These are phyloP conservation scores for Podospora sp. DNA, from an alignment of 495 filamentous ascomycete species.

Conservation along the genomic window DNA sequence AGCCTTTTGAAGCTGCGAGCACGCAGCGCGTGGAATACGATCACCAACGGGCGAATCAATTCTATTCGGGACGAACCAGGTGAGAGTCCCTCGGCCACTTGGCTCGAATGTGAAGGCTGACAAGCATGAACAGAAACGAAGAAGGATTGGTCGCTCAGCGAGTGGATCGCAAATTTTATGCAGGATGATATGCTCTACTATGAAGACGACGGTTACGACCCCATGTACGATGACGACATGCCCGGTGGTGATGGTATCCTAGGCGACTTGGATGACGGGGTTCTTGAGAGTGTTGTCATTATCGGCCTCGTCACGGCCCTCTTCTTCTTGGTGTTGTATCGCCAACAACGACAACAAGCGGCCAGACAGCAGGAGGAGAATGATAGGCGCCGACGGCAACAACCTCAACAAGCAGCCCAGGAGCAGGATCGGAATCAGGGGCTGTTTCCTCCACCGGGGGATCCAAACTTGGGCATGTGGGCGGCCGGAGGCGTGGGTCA, in stretches of 20 bases:
- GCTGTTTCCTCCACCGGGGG: constrained; percentile 67
- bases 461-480: constrained; percentile 75
- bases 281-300: constrained; percentile 85
- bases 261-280: constrained; percentile 68
- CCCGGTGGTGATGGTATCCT: constrained; percentile 53
- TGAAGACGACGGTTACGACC: constrained; percentile 60
- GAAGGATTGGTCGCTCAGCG: constrained; percentile 72
- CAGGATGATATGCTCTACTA: constrained; percentile 70
- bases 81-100: constrained; percentile 45
- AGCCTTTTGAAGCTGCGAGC: constrained; percentile 82
- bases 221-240: constrained; percentile 58
- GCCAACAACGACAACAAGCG: constrained; percentile 71
- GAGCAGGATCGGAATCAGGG: constrained; percentile 21
- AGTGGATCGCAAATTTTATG: constrained; percentile 84
- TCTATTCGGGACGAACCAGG: constrained; percentile 86
- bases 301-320: constrained; percentile 73
- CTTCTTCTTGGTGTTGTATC: constrained; percentile 77
- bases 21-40: constrained; percentile 88
- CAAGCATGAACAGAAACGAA: constrained; percentile 55
- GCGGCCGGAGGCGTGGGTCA: constrained; percentile 75
- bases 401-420: constrained; percentile 21
- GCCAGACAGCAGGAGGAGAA: constrained; percentile 42
- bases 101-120: constrained; percentile 7
- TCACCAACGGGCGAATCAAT: constrained; percentile 87
- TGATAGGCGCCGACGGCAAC: constrained; percentile 37